These are phyloP conservation scores for Tolypocladium nubicola DNA, from an alignment of 2,329 filamentous ascomycete genomes.

Conservation along the genomic window DNA sequence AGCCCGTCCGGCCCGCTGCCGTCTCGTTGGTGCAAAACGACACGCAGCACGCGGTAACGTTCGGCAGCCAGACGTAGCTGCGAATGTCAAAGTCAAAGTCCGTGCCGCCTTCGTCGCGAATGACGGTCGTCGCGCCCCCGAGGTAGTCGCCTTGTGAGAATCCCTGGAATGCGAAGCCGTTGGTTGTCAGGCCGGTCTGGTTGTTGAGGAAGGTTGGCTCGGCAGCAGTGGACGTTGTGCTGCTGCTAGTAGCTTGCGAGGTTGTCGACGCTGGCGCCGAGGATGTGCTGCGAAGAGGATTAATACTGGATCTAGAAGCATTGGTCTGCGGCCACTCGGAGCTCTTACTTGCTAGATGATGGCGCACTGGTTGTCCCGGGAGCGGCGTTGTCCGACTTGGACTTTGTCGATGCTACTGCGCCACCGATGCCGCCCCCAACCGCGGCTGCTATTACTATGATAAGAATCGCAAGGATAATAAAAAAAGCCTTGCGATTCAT, in stretches of 20 bases:
- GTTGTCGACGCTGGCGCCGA: not conserved
- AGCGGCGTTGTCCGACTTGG: not conserved
- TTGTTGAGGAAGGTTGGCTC: slow-evolving; percentile 12
- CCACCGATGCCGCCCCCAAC: slow-evolving; percentile 9
- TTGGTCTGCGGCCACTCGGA: too few relatives aligned
- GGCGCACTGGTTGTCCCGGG: not conserved
- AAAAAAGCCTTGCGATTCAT: slow-evolving; percentile 7
- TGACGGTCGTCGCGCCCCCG: slow-evolving; percentile 12
- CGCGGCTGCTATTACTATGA: slow-evolving; percentile 7
- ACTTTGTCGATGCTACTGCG: slow-evolving; percentile 5
- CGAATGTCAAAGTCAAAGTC: slow-evolving; percentile 9
- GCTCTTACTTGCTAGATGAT: not conserved
- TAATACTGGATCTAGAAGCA: not conserved
- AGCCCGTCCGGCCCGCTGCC: slow-evolving; percentile 10
- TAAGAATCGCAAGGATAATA: slow-evolving; percentile 4
- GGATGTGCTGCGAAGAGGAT: not conserved
- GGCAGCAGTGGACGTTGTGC: not conserved
- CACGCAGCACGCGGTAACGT: slow-evolving; percentile 12
- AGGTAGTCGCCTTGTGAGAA: slow-evolving; percentile 13
- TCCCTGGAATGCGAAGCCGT: slow-evolving; percentile 19
- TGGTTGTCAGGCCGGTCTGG: slow-evolving; percentile 5
- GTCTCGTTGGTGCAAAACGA: slow-evolving; percentile 13
- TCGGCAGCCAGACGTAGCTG: slow-evolving; percentile 12
- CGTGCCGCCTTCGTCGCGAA: slow-evolving; percentile 12
- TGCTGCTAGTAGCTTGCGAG: not conserved